Evolutionary conservation across 108 stramenopile species (phyloP), one percentile per base, ranked within the genome.

Genomic region (Cyclotella sp.): DNA sequence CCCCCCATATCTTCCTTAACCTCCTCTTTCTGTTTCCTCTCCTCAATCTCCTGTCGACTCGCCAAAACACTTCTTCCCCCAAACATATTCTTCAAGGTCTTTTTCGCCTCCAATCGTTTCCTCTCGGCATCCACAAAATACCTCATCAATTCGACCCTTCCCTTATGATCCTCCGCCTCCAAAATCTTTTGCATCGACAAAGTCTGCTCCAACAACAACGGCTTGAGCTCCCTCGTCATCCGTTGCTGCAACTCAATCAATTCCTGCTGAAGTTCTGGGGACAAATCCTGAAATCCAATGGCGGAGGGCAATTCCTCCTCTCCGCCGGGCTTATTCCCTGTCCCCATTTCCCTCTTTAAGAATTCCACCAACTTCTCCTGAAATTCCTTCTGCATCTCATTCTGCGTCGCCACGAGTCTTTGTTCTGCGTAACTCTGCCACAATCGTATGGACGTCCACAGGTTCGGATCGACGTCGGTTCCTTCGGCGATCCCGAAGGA

Each of bases 341-440:
- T 55, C 4, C 90, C 90, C 82, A 81, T 86, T 45, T 93, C 90
- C 52, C 93, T 87, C 75, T 86, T 85, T 12, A 93, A 68, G 60
- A 87, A 95, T 21, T 87, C 83, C 41, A 90, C 78, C 43, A 93
- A 70, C 63, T 86, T 85, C 44, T 89, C 92, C 74, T 95, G 91
- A 69, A 95, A 90, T 62, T 95, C 94, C 71, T 78, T 76, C 81
- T 95, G 92, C 82, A 95, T 79, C 59, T 92, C 89, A 73, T 91
- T 91, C 65, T 91, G 90, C 12, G 87, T 67, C 41, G 88, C 88
- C 70, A 91, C 79, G 21, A 92, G 82, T 34, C 94, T 81, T 60
- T 91, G 90, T 28, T 93, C 92, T 41, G 85, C 86, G 77, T 90
- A 95, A 44, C 78, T 86, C 63, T 95, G 91, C 94, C 94, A 95